Evolutionary conservation across 1,284 basidiomycete genomes (phyloP), one percentile per base, ranked within the genome.

Genomic region (Athelia sp.): DNA sequence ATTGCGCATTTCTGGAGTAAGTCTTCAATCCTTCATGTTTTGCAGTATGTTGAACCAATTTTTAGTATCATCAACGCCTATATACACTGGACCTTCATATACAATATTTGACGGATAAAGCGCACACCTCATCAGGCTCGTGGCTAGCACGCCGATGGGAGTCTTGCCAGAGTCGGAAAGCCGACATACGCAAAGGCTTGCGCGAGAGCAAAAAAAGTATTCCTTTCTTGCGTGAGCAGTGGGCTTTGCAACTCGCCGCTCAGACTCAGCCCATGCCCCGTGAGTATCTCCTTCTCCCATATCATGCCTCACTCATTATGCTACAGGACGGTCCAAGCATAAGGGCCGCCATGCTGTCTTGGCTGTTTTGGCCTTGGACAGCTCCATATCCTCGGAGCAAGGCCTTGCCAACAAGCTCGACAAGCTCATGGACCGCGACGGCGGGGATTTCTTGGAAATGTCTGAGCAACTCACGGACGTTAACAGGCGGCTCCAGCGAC

Each of bases 1-100:
- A 18, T 40, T 63, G 1, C 54, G 56, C 17, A 62, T 67, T 3
- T 63, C 56, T 43, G 64, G 63, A 15, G 61, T 63, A 50, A 24
- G 55, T 57, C 19, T 6, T 29, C 13, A 4, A 29, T 29, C 13
- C 26, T 29, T 29, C 26, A 29, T 29, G 26, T 29, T 29, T 29
- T 29, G 4, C 13, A 4, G 13, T 6, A 6, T 29, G 26, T 13
- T 29, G 4, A 29, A 6, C 19, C 17, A 21, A 1, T 23, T 13
- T 44, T 14, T 50, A 61, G 54, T 61, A 55, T 45, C 51, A 63
- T 49, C 50, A 52, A 6, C 52, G 51, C 2, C 40, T 62, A 2
- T 62, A 59, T 43, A 53, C 54, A 2, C 43, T 66, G 4, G 54
- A 65, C 44, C 49, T 46, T 11, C 60, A 66, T 43, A 52, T 67